Conservation (phyloP, 2,329 filamentous ascomycete genomes). For the Dactylellina sp. region DNA sequence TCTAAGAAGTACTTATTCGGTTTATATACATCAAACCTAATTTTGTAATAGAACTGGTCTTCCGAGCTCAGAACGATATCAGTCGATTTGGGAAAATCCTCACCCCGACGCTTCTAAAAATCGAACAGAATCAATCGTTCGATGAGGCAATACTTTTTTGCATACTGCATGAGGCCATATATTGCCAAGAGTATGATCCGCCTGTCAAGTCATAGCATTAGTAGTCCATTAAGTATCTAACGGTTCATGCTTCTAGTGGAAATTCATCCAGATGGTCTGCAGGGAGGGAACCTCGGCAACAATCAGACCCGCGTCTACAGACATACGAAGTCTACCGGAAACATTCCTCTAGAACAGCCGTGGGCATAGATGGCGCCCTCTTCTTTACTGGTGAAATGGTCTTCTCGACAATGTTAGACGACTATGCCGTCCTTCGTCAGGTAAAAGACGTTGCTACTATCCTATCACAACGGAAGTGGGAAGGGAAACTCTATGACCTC, state of each 20-base stretch:
- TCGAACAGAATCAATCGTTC: slow-evolving; percentile 77
- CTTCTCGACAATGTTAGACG: slow-evolving; percentile 84
- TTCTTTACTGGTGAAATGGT: slow-evolving; percentile 95
- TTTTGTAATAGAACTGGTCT: slow-evolving; percentile 67
- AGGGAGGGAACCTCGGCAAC: slow-evolving; percentile 31
- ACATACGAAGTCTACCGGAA: slow-evolving; percentile 27
- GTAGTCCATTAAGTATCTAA: neutral
- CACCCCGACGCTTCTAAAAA: slow-evolving; percentile 74
- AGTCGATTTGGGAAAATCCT: slow-evolving; percentile 81
- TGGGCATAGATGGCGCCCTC: slow-evolving; percentile 69
- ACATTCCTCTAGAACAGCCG: slow-evolving; percentile 62
- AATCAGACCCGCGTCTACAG: slow-evolving; percentile 30
- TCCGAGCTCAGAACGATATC: slow-evolving; percentile 78
- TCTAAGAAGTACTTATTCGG: neutral
- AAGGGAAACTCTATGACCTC: slow-evolving; percentile 81
- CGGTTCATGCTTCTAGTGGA: slow-evolving; percentile 60
- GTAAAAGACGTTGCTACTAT: slow-evolving; percentile 77
- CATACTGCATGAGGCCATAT: slow-evolving; percentile 87
- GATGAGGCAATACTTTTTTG: slow-evolving; percentile 86
- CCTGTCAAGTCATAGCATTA: neutral
- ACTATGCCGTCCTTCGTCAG: slow-evolving; percentile 78
- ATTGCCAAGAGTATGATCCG: slow-evolving; percentile 73
- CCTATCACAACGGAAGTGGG: slow-evolving; percentile 75
- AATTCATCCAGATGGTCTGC: slow-evolving; percentile 80
- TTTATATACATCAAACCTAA: too few relatives aligned